phyloP scores from a whole-genome alignment of 2,329 filamentous ascomycete genomes.

The Diaporthe sp. region DNA sequence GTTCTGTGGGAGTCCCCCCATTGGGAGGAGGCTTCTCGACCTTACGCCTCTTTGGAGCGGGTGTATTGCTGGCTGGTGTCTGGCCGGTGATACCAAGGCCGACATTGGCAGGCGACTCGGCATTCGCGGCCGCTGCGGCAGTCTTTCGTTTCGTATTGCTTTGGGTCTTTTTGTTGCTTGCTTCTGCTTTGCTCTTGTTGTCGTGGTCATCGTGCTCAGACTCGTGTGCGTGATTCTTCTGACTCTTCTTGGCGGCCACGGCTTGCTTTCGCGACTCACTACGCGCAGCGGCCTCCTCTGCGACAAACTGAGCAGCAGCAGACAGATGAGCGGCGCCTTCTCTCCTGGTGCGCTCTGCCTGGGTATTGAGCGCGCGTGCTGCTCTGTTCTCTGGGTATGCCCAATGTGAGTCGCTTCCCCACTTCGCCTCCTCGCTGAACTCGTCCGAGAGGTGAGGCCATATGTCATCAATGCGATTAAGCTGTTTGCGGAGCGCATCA shows the following conservation, averaged over 20 bases:
- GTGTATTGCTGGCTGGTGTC: constrained; percentile 60
- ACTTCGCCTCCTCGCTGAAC: constrained; percentile 93
- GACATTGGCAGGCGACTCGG: constrained; percentile 50
- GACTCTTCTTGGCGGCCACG: constrained; percentile 80
- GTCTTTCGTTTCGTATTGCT: constrained; percentile 74
- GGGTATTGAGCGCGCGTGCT: constrained; percentile 67
- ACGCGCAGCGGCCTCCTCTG: constrained; percentile 85
- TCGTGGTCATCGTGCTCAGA: constrained; percentile 83
- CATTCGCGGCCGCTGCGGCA: constrained; percentile 50
- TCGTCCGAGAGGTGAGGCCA: constrained; percentile 89
- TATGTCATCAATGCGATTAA: constrained; percentile 86
- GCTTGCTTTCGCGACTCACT: constrained; percentile 89
- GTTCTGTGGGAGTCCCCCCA: constrained; percentile 70
- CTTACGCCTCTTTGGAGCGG: constrained; percentile 81
- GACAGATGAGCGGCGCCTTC: constrained; percentile 85
- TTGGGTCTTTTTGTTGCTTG: constrained; percentile 71
- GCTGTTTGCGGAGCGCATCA: constrained; percentile 86
- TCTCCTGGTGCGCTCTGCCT: constrained; percentile 80
- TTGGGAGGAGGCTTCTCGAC: constrained; percentile 77
- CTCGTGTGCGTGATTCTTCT: constrained; percentile 74
- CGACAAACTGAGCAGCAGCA: constrained; percentile 80
- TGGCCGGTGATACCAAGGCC: constrained; percentile 77
- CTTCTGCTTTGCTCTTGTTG: constrained; percentile 60
- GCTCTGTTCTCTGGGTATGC: constrained; percentile 90
- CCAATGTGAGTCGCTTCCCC: constrained; percentile 94